These are phyloP conservation scores for Cladochytrium replicatum DNA, from an alignment of 192 early-diverging fungal species.

Conservation along the genomic window DNA sequence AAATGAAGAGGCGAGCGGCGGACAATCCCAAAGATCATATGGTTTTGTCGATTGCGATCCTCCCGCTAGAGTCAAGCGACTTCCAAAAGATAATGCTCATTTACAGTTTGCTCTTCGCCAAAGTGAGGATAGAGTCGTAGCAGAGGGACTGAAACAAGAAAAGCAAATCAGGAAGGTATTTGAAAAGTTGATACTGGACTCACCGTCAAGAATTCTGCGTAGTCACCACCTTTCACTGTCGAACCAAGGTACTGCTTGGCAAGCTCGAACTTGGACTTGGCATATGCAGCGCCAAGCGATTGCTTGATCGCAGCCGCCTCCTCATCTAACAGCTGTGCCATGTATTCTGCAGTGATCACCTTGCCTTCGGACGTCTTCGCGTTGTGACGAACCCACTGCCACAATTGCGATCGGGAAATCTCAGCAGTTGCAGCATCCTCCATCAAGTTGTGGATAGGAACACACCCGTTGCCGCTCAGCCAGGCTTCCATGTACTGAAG, in stretches of 20 bases:
- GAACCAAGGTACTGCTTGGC: slow-evolving; percentile 61
- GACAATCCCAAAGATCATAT: not conserved
- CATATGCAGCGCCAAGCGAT: slow-evolving; percentile 52
- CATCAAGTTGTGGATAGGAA: slow-evolving; percentile 97
- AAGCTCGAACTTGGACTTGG: slow-evolving; percentile 48
- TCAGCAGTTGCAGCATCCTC: slow-evolving; percentile 98
- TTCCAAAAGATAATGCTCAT: not conserved
- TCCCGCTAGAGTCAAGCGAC: not conserved
- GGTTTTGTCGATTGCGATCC: not conserved
- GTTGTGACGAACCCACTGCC: slow-evolving; percentile 91
- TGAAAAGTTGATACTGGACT: not conserved
- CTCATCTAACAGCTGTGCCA: slow-evolving; percentile 75
- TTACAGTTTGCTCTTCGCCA: slow-evolving; percentile 15
- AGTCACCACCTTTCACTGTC: slow-evolving; percentile 75
- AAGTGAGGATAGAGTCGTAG: slow-evolving; percentile 75
- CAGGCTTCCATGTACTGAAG: slow-evolving; percentile 93
- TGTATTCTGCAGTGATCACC: slow-evolving; percentile 65
- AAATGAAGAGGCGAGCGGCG: not conserved
- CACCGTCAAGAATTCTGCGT: slow-evolving; percentile 87
- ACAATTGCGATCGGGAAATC: slow-evolving; percentile 93
- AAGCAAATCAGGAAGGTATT: not conserved
- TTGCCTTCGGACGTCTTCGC: slow-evolving; percentile 73
- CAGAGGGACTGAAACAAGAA: slow-evolving; percentile 50
- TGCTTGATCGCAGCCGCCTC: slow-evolving; percentile 57
- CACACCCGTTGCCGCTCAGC: slow-evolving; percentile 89